phyloP scores from a whole-genome alignment of 75 land plant species.

The Picea glauca region DNA sequence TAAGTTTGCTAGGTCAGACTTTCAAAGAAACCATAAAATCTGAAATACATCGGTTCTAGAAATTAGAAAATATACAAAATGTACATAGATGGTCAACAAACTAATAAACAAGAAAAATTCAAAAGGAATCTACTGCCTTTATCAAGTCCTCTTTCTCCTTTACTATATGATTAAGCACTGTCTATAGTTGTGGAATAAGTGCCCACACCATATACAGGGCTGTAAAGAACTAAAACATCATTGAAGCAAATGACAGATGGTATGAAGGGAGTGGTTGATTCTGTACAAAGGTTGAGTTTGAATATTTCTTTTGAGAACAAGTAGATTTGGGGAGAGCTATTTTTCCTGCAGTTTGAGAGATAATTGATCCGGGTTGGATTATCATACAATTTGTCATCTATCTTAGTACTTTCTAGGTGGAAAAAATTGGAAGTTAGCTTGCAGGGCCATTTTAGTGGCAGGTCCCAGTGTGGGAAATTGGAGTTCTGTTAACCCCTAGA shows the following conservation, averaged over 20 bases:
- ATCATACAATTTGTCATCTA: too few relatives aligned
- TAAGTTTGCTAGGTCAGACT: neutral
- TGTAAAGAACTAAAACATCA: constrained; percentile 22
- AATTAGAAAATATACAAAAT: neutral
- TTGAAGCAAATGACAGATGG: constrained; percentile 24
- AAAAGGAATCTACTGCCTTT: constrained; percentile 15
- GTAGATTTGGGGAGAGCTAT: constrained; percentile 17
- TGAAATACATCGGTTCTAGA: neutral
- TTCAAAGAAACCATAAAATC: neutral
- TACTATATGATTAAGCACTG: constrained; percentile 22
- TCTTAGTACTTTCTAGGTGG: too few relatives aligned
- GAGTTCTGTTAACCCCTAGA: too few relatives aligned
- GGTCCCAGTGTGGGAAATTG: too few relatives aligned
- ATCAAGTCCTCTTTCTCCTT: constrained; percentile 24
- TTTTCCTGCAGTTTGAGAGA: constrained; percentile 22
- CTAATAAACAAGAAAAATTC: neutral
- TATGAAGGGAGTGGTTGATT: constrained; percentile 21
- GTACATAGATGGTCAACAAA: neutral
- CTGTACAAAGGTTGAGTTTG: constrained; percentile 23
- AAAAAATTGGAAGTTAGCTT: too few relatives aligned
- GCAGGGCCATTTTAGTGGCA: too few relatives aligned
- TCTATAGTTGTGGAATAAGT: constrained; percentile 29
- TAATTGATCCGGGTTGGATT: too few relatives aligned
- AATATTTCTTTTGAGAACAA: constrained; percentile 16
- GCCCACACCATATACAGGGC: constrained; percentile 37